Evolutionary conservation across 768 basidiomycete genomes (phyloP), one percentile per base, ranked within the genome.

Genomic region (Trametes punicea): DNA sequence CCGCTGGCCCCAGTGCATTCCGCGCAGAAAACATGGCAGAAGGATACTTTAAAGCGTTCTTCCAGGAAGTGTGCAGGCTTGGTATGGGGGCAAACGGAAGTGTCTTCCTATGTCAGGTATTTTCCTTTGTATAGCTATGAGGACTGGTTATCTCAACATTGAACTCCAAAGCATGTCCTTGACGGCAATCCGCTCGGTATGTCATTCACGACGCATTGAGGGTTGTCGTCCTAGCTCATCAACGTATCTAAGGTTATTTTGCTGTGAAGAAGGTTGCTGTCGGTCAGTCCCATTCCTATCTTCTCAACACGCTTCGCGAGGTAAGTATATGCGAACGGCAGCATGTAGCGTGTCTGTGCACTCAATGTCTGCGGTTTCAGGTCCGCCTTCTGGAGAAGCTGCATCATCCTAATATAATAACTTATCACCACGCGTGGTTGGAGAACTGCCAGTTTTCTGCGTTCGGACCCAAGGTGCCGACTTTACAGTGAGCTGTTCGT

Each of bases 241-340:
- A 30, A 44, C 45, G 46, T 61, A 36, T 36, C 26, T 26, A 33
- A 82, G 90, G 90, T 26, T 87, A 85, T 62, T 97, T 95, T 69
- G 95, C 95, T 0, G 90, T 97, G 44, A 98, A 98, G 75, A 98
- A 97, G 70, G 93, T 98, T 20, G 93, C 96, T 0, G 90, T 98
- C 0, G 94, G 94, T 45, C 84, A 91, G 65, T 95, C 92, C 0
- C 89, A 93, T 62, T 78, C 85, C 2, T 95, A 95, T 73, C 76
- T 96, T 6, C 72, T 93, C 36, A 85, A 84, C 46, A 93, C 90
- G 51, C 74, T 95, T 34, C 82, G 83, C 40, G 93, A 95, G 75
- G 85, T 80, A 41, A 44, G 74, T 59, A 26, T 11, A 25, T 23
- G 21, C 40, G n/a, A n/a, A n/a, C n/a, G n/a, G n/a, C n/a, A n/a